These are phyloP conservation scores for Guillardia theta DNA, from an alignment of 78 protist genomes.

Conservation along the genomic window DNA sequence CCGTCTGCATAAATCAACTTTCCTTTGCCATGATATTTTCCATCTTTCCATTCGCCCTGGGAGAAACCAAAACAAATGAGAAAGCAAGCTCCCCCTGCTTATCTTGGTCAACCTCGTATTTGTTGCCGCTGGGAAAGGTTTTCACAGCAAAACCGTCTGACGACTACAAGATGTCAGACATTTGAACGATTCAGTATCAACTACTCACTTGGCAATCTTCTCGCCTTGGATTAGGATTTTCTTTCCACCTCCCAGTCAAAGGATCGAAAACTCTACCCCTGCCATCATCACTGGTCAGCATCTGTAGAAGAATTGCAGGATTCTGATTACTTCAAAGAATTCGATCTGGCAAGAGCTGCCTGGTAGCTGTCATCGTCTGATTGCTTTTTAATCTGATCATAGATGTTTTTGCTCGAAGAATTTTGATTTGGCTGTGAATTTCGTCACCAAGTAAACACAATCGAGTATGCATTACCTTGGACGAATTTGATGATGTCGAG, in stretches of 20 bases:
- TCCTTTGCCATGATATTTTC: background rate
- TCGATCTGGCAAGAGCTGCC: no score
- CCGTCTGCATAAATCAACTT: background rate
- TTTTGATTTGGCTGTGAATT: no score
- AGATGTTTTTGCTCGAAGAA: no score
- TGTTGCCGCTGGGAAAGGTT: background rate
- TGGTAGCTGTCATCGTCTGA: no score
- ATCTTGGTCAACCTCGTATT: background rate
- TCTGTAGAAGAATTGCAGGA: no score
- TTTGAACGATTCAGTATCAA: background rate
- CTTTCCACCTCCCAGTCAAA: background rate
- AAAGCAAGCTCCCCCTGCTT: background rate
- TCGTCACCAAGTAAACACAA: no score
- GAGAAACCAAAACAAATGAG: background rate
- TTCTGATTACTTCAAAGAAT: no score
- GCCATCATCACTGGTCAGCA: no score
- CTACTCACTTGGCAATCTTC: background rate
- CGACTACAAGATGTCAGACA: background rate
- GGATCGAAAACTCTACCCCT: background rate
- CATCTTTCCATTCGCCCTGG: background rate
- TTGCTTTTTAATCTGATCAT: no score
- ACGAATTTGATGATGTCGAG: no score
- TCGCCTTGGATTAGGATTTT: background rate
- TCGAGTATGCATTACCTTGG: no score
- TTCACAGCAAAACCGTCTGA: background rate